Base-by-base conservation (phyloP, 176 grass and related monocot species). In the Saccharum officinarum region DNA sequence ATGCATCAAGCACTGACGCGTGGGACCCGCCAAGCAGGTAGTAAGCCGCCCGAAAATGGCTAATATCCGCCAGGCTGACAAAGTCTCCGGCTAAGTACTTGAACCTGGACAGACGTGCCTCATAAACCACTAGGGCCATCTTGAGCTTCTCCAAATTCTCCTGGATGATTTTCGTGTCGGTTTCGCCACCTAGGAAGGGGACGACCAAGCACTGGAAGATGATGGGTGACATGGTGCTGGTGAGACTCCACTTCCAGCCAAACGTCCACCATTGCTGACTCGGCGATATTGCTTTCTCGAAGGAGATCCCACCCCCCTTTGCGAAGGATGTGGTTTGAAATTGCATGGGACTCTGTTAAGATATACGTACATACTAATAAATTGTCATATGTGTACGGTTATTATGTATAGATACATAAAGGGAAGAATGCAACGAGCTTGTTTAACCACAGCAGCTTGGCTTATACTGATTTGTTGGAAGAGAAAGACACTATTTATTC, bases 51-150 rank as follows among this genome's bases (percentile, higher is more conserved):
- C 88, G 77, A 1, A 76, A 50, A 80, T 92, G 93, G 63, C 83
- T 88, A 4, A 95, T 22, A 10, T 95, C 90, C 10, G 93, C 86
- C 0, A 92, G 22, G 70, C 85, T 95, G 55, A 90, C 0, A 47
- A 88, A 95, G 54, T 92, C 88, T n/a, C 93, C 90, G 0, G 85
- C 93, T 1, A 92, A 41, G 79, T 86, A 95, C 80, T 86, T 82
- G 54, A 1, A 67, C 50, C 41, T 80, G 3, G 85, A 68, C n/a
- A 95, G 14, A 2, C 52, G 85, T 6, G 69, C 78, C 78, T 92
- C 79, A 3, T 92, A 95, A 26, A 92, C 85, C 9, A 79, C 77
- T 1, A 92, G 76, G 18, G 89, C 65, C 77, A 73, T 86, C 73
- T 82, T 79, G 20, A 95, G 62, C 68, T 90, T 95, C 54, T 81